Conservation (phyloP, 1,284 basidiomycete species). For the Puccinia novopanici region DNA sequence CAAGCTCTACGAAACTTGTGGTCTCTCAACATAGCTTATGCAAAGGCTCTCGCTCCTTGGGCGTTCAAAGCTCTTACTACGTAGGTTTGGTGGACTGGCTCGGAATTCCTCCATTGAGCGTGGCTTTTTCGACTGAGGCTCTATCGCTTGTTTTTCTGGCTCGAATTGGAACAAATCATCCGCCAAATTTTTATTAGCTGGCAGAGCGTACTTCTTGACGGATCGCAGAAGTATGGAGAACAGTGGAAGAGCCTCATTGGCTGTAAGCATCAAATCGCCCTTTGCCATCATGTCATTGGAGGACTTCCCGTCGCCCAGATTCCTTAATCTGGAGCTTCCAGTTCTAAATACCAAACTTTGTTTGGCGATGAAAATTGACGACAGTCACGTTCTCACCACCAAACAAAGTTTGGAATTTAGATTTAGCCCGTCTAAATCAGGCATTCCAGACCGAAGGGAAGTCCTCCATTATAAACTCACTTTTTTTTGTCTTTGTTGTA, state of each 20-base stretch:
- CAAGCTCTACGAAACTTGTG: neutral
- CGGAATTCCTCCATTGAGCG: too few relatives aligned
- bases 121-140: neutral
- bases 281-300: too few relatives aligned
- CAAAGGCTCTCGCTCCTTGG: constrained; percentile 8
- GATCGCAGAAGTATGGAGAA: neutral
- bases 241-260: neutral
- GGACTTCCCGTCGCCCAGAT: too few relatives aligned
- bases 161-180: constrained; percentile 12
- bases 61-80: constrained; percentile 3
- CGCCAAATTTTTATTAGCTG: constrained; percentile 12
- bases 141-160: neutral
- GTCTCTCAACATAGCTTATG: too few relatives aligned
- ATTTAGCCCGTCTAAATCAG: too few relatives aligned
- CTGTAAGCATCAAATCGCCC: neutral
- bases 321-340: too few relatives aligned
- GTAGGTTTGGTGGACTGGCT: neutral
- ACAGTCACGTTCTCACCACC: too few relatives aligned
- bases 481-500: neutral
- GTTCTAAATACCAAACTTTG: too few relatives aligned
- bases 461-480: neutral
- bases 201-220: constrained; percentile 16
- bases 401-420: too few relatives aligned
- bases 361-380: too few relatives aligned
- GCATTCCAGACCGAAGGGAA: too few relatives aligned